A percentile compares a stretch with the other conserved stretches of the same genome.
Evolutionary conservation across 257 asterid genomes (phyloP).

Genomic region (Fraxinus excelsior): DNA sequence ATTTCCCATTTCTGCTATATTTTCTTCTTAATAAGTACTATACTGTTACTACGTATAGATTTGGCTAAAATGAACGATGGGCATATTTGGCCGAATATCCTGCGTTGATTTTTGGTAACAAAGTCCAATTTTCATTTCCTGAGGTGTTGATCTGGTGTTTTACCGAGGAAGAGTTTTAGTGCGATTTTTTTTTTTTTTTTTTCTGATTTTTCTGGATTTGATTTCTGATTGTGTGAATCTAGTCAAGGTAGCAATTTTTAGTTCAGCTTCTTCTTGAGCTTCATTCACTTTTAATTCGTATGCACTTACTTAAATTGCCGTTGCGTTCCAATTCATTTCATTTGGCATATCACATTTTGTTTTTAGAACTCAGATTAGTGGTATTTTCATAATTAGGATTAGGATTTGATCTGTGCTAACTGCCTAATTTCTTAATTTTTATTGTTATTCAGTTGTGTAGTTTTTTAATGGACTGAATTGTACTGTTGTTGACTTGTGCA

Average conservation of each 20-base stretch:
- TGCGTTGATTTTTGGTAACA: not conserved
- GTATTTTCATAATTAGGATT: constrained; percentile 18
- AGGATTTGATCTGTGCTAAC: constrained; percentile 25
- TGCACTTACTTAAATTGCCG: not conserved
- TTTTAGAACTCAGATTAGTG: constrained; percentile 15
- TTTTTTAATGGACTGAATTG: constrained; percentile 27
- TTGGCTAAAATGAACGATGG: not conserved
- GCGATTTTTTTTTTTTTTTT: not conserved
- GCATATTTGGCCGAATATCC: constrained; percentile 2
- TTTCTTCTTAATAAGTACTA: constrained; percentile 16
- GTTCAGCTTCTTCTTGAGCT: not conserved
- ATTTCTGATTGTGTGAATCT: constrained; percentile 17
- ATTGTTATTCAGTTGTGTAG: not conserved
- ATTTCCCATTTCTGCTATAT: constrained; percentile 29
- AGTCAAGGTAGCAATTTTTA: not conserved
- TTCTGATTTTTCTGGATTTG: constrained; percentile 18
- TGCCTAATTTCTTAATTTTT: not conserved
- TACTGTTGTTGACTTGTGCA: constrained; percentile 38
- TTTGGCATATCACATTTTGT: not conserved
- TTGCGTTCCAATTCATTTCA: not conserved
- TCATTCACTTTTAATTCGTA: not conserved
- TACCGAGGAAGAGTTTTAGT: not conserved
- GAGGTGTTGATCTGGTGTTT: constrained; percentile 20
- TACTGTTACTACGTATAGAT: not conserved
- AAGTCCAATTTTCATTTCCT: not conserved